Conservation (phyloP, 495 filamentous ascomycete genomes). For the Annulohypoxylon maeteangense region DNA sequence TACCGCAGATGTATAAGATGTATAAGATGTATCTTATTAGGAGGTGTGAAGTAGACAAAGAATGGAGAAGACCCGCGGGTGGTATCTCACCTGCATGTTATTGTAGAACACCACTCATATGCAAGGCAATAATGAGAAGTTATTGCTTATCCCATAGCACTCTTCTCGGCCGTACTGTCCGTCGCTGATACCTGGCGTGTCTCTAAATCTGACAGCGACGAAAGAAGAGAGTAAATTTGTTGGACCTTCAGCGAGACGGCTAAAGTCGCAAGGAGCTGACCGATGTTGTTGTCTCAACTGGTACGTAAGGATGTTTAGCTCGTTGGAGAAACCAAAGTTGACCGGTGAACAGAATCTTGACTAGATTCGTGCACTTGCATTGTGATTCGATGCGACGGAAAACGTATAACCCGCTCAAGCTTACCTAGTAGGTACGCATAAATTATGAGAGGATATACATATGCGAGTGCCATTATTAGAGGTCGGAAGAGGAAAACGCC, state of each 20-base stretch:
- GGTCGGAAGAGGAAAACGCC: conserved; percentile 6
- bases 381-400: conserved; percentile 4
- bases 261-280: conserved; percentile 24
- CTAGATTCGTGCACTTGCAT: conserved; percentile 27
- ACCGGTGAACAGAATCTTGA: conserved; percentile 28
- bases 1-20: neutral
- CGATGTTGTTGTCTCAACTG: conserved; percentile 19
- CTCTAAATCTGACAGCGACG: conserved; percentile 19
- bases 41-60: conserved; percentile 24
- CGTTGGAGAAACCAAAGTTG: conserved; percentile 1
- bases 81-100: conserved; percentile 27
- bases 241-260: conserved; percentile 23
- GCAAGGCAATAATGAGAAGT: conserved; percentile 10
- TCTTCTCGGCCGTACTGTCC: conserved; percentile 28
- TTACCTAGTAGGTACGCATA: conserved; percentile 9
- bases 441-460: conserved; percentile 1
- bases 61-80: conserved; percentile 10
- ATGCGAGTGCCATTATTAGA: conserved; percentile 1
- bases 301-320: conserved; percentile 2
- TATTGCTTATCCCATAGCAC: conserved; percentile 25
- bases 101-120: conserved; percentile 14
- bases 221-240: conserved; percentile 3
- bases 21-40: neutral
- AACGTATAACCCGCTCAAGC: conserved; percentile 34
- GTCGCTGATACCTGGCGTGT: conserved; percentile 2